Conservation (phyloP, 176 grass and related monocot genomes). For the Dendrocalamus sinicus region DNA sequence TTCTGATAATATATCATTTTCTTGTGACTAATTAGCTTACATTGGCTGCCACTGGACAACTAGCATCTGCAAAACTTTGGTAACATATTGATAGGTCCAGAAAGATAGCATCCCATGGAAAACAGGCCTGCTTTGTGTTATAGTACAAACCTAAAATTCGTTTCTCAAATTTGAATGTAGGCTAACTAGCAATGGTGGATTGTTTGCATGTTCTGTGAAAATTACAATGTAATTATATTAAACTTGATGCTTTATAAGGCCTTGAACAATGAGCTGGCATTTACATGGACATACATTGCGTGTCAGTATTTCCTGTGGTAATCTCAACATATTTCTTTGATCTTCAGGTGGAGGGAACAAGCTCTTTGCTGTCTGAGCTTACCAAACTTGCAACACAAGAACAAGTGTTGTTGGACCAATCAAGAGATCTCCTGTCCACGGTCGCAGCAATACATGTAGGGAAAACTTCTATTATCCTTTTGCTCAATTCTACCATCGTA, state of each 20-base stretch:
- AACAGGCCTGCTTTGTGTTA: slow-evolving; percentile 8
- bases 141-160: background rate
- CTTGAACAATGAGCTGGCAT: background rate
- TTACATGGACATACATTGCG: background rate
- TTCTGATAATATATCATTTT: background rate
- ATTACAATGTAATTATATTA: slow-evolving; percentile 3
- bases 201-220: background rate
- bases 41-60: background rate
- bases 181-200: background rate
- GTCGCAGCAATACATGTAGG: slow-evolving; percentile 86
- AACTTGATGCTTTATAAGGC: background rate
- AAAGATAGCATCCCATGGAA: background rate
- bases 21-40: background rate
- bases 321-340: slow-evolving; percentile 9
- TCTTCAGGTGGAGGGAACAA: slow-evolving; percentile 73
- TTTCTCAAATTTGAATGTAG: background rate
- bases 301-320: background rate
- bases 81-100: background rate
- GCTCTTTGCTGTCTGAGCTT: slow-evolving; percentile 68
- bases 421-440: slow-evolving; percentile 74
- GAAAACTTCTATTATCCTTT: slow-evolving; percentile 8
- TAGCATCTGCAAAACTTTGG: background rate
- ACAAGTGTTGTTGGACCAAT: slow-evolving; percentile 74
- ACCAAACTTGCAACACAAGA: slow-evolving; percentile 73
- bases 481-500: background rate